A percentile compares a stretch with the other conserved stretches of the same genome.
phyloP scores from a whole-genome alignment of 2,329 filamentous ascomycete species.

The Xylariaceae sp. region DNA sequence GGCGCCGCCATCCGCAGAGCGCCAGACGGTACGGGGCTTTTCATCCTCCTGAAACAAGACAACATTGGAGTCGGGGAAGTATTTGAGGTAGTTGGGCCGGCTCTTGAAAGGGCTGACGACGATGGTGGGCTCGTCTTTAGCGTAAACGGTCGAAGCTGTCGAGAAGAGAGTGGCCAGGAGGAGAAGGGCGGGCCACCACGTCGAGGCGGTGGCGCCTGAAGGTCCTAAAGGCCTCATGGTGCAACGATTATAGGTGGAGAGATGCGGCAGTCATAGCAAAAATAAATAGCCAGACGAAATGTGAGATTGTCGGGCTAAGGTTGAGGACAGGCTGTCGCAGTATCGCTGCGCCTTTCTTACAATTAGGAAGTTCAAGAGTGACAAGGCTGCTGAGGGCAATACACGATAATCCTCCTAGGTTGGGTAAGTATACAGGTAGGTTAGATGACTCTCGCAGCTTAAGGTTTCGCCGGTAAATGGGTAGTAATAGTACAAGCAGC shows the following conservation, averaged over 20 bases:
- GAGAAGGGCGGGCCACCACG: constrained; percentile 29
- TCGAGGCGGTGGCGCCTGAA: constrained; percentile 41
- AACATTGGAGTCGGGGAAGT: constrained; percentile 85
- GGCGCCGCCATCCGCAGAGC: constrained; percentile 74
- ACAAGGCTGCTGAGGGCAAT: constrained; percentile 3
- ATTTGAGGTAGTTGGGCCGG: constrained; percentile 66
- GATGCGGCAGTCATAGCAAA: constrained; percentile 41
- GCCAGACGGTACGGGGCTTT: constrained; percentile 58
- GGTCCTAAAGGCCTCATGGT: constrained; percentile 51
- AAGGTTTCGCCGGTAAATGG: too few relatives aligned
- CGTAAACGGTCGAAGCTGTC: constrained; percentile 32
- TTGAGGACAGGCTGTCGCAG: constrained; percentile 3
- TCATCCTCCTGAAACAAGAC: constrained; percentile 67
- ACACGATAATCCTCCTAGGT: constrained; percentile 3
- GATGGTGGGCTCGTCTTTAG: constrained; percentile 63
- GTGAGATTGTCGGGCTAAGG: not conserved
- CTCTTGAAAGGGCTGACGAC: constrained; percentile 60
- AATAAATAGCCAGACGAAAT: constrained; percentile 1
- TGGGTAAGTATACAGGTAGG: too few relatives aligned
- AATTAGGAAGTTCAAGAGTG: not conserved
- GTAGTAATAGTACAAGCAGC: too few relatives aligned
- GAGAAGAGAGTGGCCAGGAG: constrained; percentile 33
- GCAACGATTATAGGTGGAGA: constrained; percentile 28
- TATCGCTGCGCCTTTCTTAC: too few relatives aligned
- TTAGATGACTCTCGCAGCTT: too few relatives aligned